A percentile compares a stretch with the other conserved stretches of the same genome.
Evolutionary conservation across 1,284 basidiomycete species (phyloP).

Genomic region (Pyrrhoderma noxium): DNA sequence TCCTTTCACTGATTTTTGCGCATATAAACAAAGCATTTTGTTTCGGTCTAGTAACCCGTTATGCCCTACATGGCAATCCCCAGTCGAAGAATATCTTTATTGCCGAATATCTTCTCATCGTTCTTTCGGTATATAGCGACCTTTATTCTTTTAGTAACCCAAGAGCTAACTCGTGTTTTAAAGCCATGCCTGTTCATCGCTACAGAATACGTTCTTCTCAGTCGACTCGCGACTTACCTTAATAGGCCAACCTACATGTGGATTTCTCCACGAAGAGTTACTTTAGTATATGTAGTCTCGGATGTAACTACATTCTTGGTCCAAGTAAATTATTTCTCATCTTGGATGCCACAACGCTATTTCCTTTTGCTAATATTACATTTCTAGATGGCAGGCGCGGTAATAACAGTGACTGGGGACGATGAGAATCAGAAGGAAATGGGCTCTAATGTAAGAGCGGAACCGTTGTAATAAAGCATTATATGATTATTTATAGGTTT

Average conservation of each 20-base stretch:
- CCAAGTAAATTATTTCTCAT: slow-evolving; percentile 33
- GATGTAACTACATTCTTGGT: slow-evolving; percentile 66
- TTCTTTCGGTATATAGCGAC: slow-evolving; percentile 44
- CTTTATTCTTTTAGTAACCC: slow-evolving; percentile 17
- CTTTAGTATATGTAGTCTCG: slow-evolving; percentile 45
- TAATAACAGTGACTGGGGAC: slow-evolving; percentile 34
- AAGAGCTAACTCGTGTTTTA: background rate
- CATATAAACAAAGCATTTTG: slow-evolving; percentile 35
- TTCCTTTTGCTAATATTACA: too few relatives aligned
- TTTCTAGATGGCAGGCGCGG: too few relatives aligned
- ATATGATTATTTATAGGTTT: too few relatives aligned
- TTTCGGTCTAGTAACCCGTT: slow-evolving; percentile 45
- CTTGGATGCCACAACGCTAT: too few relatives aligned
- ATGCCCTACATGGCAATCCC: slow-evolving; percentile 38
- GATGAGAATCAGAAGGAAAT: slow-evolving; percentile 23
- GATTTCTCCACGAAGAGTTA: slow-evolving; percentile 46
- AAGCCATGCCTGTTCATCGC: slow-evolving; percentile 72
- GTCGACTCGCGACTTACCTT: slow-evolving; percentile 49
- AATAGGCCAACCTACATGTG: slow-evolving; percentile 45
- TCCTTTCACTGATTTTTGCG: slow-evolving; percentile 3
- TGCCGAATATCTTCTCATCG: slow-evolving; percentile 53
- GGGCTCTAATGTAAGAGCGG: slow-evolving; percentile 36
- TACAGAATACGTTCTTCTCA: slow-evolving; percentile 62
- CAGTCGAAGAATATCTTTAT: slow-evolving; percentile 48
- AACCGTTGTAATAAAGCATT: too few relatives aligned